Base-by-base conservation (phyloP, 495 filamentous ascomycete genomes). In the Podospora tetraspora region DNA sequence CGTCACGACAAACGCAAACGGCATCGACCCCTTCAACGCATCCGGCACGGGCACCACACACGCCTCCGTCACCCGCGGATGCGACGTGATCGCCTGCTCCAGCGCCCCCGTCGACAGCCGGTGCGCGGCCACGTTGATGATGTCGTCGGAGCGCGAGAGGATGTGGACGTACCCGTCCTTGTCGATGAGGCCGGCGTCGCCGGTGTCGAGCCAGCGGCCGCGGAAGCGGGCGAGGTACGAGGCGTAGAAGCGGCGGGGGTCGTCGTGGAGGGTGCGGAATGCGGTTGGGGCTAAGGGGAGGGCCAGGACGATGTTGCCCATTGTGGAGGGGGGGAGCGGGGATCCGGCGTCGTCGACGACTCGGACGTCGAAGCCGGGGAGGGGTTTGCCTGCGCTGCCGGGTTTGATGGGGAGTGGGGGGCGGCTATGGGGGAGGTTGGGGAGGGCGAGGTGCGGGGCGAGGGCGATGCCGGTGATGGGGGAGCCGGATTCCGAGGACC, bases 81-180 rank as follows among this genome's bases (percentile, higher is more conserved):
- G 93, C 3, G 88, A 88, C 4, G 92, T 87, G 70, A 97, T 91
- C 37, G 90, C 93, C 80, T 97, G 92, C 80, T 97, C 94, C 75
- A 97, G 94, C 24, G 89, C 82, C 32, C 91, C 93, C 3, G 93
- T 97, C 72, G 89, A 92, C 69, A 97, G 93, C 4, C 94, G 87
- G 79, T 97, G 94, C 3, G 94, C 94, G 29, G 94, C 93, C 1
- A 97, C 94, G 73, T 97, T 97, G 75, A 97, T 96, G 68, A 97
- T 90, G 77, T 97, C 94, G 82, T 97, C 94, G 70, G 22, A 22
- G 65, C 93, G 84, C 2, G 90, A 87, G 91, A 97, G 93, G 73
- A 97, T 87, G 74, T 92, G 90, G 61, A 97, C 85, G 75, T 96
- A 96, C 2, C 91, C 91, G 13, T 93, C 88, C 13, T 84, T 73